Conservation (phyloP, 2,329 filamentous ascomycete species). For the Grosmannia penicillata region DNA sequence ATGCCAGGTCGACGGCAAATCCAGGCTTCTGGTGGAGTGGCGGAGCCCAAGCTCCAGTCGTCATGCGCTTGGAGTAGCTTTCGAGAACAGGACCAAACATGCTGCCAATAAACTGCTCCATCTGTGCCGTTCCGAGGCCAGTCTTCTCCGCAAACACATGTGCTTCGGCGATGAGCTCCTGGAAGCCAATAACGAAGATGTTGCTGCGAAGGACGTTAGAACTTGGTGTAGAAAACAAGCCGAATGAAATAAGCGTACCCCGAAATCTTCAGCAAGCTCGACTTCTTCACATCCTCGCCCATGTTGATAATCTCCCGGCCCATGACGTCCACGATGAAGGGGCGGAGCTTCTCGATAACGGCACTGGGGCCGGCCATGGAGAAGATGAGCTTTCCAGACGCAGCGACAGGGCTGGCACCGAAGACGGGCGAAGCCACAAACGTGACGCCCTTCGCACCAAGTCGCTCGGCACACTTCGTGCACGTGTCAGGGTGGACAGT, state of each 20-base stretch:
- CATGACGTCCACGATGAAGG: conserved; percentile 3
- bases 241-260: background rate
- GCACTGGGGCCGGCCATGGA: background rate
- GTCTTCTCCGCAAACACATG: conserved; percentile 6
- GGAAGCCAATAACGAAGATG: conserved; percentile 1
- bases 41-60: background rate
- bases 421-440: conserved; percentile 5
- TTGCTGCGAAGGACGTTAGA: background rate
- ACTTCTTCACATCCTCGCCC: conserved; percentile 3
- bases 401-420: conserved; percentile 1
- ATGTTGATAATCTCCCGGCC: conserved; percentile 2
- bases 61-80: conserved; percentile 6
- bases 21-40: conserved; percentile 1
- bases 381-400: conserved; percentile 1
- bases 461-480: background rate
- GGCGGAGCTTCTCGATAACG: background rate
- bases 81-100: conserved; percentile 3
- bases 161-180: conserved; percentile 1
- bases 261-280: conserved; percentile 4
- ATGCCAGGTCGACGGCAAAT: conserved; percentile 2
- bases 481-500: conserved; percentile 4
- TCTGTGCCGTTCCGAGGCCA: background rate
- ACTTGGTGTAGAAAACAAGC: background rate
- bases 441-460: background rate
- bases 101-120: conserved; percentile 1